Percentiles rank a stretch among this genome's conserved stretches.
Conservation (phyloP, 495 filamentous ascomycete species). For the Hyaloscypha hepaticicola region DNA sequence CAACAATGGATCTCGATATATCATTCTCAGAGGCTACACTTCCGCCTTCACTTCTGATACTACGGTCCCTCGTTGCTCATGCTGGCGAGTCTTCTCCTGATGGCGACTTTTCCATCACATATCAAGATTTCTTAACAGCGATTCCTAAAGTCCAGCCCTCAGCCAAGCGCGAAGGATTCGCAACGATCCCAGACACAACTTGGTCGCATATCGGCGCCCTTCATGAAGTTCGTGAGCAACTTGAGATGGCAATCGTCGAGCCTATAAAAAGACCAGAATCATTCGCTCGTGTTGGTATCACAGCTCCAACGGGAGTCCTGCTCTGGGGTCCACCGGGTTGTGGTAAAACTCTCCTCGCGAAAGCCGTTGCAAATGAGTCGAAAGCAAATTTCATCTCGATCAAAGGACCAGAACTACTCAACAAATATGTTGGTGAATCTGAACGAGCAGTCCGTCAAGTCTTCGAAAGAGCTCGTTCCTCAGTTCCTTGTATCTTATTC, state of each 20-base stretch:
- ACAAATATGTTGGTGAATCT: conserved; percentile 95
- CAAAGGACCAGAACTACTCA: conserved; percentile 90
- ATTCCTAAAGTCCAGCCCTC: conserved; percentile 88
- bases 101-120: conserved; percentile 41
- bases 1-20: conserved; percentile 51
- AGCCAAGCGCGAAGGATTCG: conserved; percentile 93
- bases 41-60: conserved; percentile 30
- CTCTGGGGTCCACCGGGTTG: conserved; percentile 98
- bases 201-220: conserved; percentile 94
- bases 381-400: conserved; percentile 97
- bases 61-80: conserved; percentile 54
- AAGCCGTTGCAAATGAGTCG: conserved; percentile 93
- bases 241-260: conserved; percentile 85
- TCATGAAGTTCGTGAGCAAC: conserved; percentile 71
- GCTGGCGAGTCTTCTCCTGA: conserved; percentile 45
- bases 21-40: conserved; percentile 1
- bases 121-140: conserved; percentile 69
- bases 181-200: conserved; percentile 94
- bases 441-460: conserved; percentile 92
- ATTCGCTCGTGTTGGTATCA: conserved; percentile 80
- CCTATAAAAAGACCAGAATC: conserved; percentile 84
- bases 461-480: conserved; percentile 83
- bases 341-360: conserved; percentile 94
- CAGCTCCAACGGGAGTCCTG: conserved; percentile 84
- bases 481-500: conserved; percentile 91